Base-by-base conservation (phyloP, 129 eudicot genomes). In the Daucus carota region DNA sequence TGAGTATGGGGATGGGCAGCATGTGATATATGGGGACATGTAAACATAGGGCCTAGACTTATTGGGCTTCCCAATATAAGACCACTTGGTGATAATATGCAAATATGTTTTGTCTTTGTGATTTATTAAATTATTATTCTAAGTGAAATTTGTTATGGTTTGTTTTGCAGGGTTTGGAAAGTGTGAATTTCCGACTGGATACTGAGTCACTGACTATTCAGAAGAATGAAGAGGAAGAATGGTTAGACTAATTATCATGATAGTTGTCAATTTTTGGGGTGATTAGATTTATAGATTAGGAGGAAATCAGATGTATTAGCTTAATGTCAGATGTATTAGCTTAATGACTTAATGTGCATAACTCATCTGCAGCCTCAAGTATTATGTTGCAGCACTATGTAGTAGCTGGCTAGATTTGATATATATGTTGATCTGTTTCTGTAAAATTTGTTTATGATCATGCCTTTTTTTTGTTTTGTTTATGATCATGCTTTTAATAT, bases 131-230 rank as follows among this genome's bases (percentile, higher is more conserved):
- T n/a, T n/a, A n/a, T n/a, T n/a, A 36, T 36, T 1, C 40, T 36
- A 36, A 36, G 84, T 79, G 68, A 73, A 38, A n/a, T 7, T 41
- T 29, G 62, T 50, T 4, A 0, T 63, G 43, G 46, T 26, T 72
- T 29, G 33, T 67, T 84, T 74, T 87, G 90, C 90, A 93, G 98
- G 81, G 77, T 93, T 63, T 82, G 98, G 97, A 34, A 89, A 89
- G 60, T 93, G 98, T 81, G 97, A 90, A 63, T 84, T 93, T 71
- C 92, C 93, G 24, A 79, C 81, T 18, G 92, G 88, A 73, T 77
- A 83, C 75, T 90, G 80, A 83, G 40, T 47, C 75, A 11, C 50
- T 5, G 1, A 60, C 45, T n/a, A 36, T 5, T 36, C 40, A 36
- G 40, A 57, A 24, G 65, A 31, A 32, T 3, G 24, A 11, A 32